Evolutionary conservation across 352 stramenopile genomes (phyloP), one percentile per base, ranked within the genome.

Genomic region (Albugo laibachii): DNA sequence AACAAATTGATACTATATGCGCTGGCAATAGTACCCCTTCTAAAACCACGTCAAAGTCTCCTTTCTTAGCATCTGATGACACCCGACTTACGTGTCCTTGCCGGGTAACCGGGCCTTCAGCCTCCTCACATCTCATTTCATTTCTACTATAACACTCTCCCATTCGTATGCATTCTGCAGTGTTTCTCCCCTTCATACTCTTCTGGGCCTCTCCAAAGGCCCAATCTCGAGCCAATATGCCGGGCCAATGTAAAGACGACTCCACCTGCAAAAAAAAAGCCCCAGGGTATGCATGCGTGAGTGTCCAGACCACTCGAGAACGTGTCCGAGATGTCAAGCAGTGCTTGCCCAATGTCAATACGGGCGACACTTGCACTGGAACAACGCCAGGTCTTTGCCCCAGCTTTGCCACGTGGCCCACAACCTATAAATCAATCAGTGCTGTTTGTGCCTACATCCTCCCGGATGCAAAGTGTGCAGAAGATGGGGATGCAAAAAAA

Each of bases 221-320:
- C 8, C 24, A 31, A 10, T 31, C 24, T 10, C 24, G 24, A 31
- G 3, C 24, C 24, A 31, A 31, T 31, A 53, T 80, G 54, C 53
- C 71, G 0, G 72, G 72, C 41, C 79, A 70, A 59, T 85, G 72
- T 49, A 65, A 77, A 34, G 58, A 81, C 58, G 52, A 62, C 47
- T 56, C 44, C 20, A 61, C 57, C n/a, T 85, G 72, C 50, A 36
- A 15, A 16, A 61, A 68, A 51, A 19, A 48, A 1, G 57, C 59
- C 34, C 36, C 31, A 5, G 52, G 47, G 41, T 85, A 83, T 65
- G 61, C 63, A 53, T 86, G 73, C 51, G 66, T 86, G 48, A 65
- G 53, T 36, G 66, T 86, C 47, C 73, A 86, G 65, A 86, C 73
- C n/a, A 89, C 73, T 47, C 73, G 75, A 36, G 59, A 58, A 19